Percentiles rank a stretch among this genome's conserved stretches.
Evolutionary conservation across 192 early-diverging fungal genomes (phyloP).

Genomic region (Coemansia sp.): DNA sequence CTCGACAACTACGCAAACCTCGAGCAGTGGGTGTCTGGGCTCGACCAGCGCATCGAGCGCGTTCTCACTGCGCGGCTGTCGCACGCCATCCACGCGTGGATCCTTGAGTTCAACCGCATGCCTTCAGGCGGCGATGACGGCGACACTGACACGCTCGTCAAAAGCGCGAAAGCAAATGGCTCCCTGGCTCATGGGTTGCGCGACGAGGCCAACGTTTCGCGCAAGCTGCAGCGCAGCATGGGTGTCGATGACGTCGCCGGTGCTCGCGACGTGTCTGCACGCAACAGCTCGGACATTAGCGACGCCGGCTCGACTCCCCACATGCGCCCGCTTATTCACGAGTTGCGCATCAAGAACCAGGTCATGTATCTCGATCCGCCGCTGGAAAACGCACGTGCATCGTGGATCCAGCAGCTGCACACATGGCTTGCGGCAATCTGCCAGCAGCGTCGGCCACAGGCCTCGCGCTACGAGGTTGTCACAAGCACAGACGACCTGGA

Average conservation of each 20-base stretch:
- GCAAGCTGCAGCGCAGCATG: slow-evolving; percentile 33
- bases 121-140: slow-evolving; percentile 55
- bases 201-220: slow-evolving; percentile 39
- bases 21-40: slow-evolving; percentile 79
- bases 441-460: slow-evolving; percentile 78
- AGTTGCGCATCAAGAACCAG: slow-evolving; percentile 90
- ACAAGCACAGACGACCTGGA: slow-evolving; percentile 62
- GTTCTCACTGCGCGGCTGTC: slow-evolving; percentile 74
- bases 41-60: slow-evolving; percentile 77
- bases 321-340: slow-evolving; percentile 75
- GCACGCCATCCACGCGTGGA: slow-evolving; percentile 75
- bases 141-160: slow-evolving; percentile 32
- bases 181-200: slow-evolving; percentile 4
- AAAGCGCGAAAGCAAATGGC: neutral
- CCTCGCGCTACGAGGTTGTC: slow-evolving; percentile 84
- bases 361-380: slow-evolving; percentile 96
- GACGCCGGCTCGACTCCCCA: slow-evolving; percentile 61
- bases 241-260: slow-evolving; percentile 21
- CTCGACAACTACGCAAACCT: slow-evolving; percentile 95
- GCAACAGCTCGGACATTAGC: slow-evolving; percentile 29
- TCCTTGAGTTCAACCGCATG: slow-evolving; percentile 61
- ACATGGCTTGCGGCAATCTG: slow-evolving; percentile 90
- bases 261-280: neutral
- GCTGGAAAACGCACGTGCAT: slow-evolving; percentile 86
- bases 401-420: slow-evolving; percentile 89